These are phyloP conservation scores for Corrigiola litoralis DNA, from an alignment of 179 eudicot genomes.

Conservation along the genomic window DNA sequence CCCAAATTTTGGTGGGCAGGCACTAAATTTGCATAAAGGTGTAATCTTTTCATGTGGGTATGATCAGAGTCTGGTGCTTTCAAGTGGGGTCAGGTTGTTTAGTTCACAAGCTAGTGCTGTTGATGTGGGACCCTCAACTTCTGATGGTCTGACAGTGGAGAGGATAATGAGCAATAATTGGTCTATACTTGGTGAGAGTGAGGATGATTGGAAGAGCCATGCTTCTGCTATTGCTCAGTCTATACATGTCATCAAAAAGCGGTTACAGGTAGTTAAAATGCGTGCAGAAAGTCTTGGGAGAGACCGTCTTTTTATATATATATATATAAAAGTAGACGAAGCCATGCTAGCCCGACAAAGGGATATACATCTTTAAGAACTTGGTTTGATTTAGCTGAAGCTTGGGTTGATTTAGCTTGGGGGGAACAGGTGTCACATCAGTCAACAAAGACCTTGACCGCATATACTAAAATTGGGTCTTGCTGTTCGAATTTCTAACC, in stretches of 20 bases:
- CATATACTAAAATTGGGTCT: not conserved
- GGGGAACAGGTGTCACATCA: too few species aligned
- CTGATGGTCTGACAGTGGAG: constrained; percentile 86
- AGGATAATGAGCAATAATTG: constrained; percentile 57
- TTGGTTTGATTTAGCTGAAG: too few species aligned
- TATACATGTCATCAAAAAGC: constrained; percentile 78
- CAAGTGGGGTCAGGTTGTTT: constrained; percentile 33
- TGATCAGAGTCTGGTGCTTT: not conserved
- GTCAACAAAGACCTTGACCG: too few species aligned
- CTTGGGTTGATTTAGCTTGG: too few species aligned
- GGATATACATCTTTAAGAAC: too few species aligned
- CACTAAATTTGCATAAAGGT: not conserved
- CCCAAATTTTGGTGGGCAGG: constrained; percentile 9
- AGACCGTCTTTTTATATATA: too few species aligned
- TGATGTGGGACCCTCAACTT: constrained; percentile 45
- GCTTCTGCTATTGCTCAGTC: constrained; percentile 96
- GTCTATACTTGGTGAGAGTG: constrained; percentile 71
- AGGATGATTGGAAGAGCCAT: constrained; percentile 95
- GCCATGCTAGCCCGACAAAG: too few species aligned
- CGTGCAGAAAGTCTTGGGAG: too few species aligned
- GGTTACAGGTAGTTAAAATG: constrained; percentile 75
- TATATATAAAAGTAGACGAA: too few species aligned
- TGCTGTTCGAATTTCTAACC: too few species aligned
- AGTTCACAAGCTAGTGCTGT: constrained; percentile 47
- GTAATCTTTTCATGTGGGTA: constrained; percentile 23